phyloP scores from a whole-genome alignment of 495 filamentous ascomycete genomes.

The Mytilinidion resinicola region DNA sequence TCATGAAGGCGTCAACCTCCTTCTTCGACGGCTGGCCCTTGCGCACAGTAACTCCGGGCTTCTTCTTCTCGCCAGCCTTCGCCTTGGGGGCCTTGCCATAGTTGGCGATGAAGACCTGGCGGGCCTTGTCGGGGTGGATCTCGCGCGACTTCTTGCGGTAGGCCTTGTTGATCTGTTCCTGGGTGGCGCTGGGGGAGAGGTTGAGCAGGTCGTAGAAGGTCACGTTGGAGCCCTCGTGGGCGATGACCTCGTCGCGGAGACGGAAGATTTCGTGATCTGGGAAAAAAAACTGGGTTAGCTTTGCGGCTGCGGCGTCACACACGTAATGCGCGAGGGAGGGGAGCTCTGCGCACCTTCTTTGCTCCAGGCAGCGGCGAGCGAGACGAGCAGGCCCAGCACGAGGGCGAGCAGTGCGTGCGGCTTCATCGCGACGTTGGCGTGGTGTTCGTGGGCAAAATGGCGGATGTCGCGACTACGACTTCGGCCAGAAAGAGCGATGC shows the following conservation, averaged over 20 bases:
- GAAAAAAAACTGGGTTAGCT: constrained; percentile 9
- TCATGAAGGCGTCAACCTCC: constrained; percentile 66
- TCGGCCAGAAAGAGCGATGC: neutral
- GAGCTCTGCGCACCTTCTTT: constrained; percentile 62
- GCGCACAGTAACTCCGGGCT: constrained; percentile 58
- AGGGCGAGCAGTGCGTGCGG: constrained; percentile 33
- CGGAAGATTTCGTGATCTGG: constrained; percentile 96
- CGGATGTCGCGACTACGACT: constrained; percentile 1
- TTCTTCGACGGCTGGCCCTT: constrained; percentile 58
- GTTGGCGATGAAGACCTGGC: constrained; percentile 70
- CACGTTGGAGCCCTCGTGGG: constrained; percentile 67
- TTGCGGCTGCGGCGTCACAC: constrained; percentile 6
- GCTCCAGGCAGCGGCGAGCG: constrained; percentile 67
- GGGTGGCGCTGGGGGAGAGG: constrained; percentile 61
- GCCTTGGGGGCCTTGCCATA: constrained; percentile 49
- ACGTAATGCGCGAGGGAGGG: constrained; percentile 1
- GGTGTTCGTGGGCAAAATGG: neutral
- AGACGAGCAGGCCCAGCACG: constrained; percentile 52
- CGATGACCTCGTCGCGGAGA: constrained; percentile 74
- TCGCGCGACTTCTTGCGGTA: constrained; percentile 77
- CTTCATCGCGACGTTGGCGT: constrained; percentile 15
- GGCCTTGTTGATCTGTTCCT: constrained; percentile 88
- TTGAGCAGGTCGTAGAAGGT: constrained; percentile 95
- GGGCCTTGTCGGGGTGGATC: constrained; percentile 93
- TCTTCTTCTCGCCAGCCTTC: constrained; percentile 47